Conservation (phyloP, 495 filamentous ascomycete genomes). For the Astrothelium macrocarpum region DNA sequence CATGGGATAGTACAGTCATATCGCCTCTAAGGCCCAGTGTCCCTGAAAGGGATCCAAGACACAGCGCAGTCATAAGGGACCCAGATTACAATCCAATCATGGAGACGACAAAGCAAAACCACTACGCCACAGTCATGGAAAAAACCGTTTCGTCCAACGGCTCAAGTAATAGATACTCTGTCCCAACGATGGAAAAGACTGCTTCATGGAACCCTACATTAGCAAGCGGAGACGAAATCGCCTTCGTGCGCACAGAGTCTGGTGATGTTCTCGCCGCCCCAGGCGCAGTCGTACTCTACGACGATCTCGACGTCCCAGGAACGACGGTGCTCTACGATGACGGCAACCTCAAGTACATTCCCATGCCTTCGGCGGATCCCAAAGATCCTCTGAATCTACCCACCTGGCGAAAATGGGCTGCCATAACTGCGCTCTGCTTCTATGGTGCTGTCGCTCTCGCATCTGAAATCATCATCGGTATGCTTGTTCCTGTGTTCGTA, state of each 20-base stretch:
- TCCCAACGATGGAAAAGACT: neutral
- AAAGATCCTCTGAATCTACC: conserved; percentile 26
- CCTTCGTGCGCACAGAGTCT: conserved; percentile 1
- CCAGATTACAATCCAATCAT: neutral
- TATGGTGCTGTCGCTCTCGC: conserved; percentile 23
- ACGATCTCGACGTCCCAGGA: conserved; percentile 13
- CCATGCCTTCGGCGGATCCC: conserved; percentile 23
- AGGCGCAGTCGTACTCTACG: neutral
- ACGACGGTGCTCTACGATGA: conserved; percentile 23
- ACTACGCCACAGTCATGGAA: neutral
- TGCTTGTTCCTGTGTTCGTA: conserved; percentile 24
- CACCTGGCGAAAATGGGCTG: conserved; percentile 21
- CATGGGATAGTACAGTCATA: neutral
- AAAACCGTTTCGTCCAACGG: neutral
- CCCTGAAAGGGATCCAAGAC: neutral
- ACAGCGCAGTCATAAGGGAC: neutral
- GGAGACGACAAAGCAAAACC: neutral
- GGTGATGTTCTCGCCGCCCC: conserved; percentile 1
- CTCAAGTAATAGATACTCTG: neutral
- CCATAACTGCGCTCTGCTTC: conserved; percentile 21
- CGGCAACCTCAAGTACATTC: conserved; percentile 22
- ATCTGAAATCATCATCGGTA: conserved; percentile 21
- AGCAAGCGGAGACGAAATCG: neutral
- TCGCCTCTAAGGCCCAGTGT: neutral
- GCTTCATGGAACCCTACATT: neutral